Evolutionary conservation across 305 asterid species (phyloP).

Genomic region (Ajuga reptans): DNA sequence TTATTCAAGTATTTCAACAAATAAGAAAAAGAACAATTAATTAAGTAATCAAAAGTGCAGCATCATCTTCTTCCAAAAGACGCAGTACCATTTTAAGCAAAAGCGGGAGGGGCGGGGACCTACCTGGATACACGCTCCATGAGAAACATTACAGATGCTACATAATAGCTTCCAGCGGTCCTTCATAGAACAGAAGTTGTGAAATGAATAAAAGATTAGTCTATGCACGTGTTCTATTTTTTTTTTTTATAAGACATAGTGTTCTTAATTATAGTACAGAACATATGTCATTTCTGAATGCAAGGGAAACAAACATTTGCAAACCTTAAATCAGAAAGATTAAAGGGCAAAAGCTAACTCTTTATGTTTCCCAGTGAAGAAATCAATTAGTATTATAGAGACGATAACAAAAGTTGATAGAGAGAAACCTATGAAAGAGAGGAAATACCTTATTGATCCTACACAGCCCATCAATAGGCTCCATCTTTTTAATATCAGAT

Average conservation of each 20-base stretch:
- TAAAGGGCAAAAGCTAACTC: background rate
- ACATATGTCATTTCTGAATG: constrained; percentile 9
- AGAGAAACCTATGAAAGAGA: constrained; percentile 18
- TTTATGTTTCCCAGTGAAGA: constrained; percentile 10
- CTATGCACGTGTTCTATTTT: too few species aligned
- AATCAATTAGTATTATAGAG: background rate
- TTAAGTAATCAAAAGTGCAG: background rate
- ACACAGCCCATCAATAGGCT: constrained; percentile 88
- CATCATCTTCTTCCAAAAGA: background rate
- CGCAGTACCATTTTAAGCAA: constrained; percentile 1
- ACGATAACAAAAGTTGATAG: constrained; percentile 1
- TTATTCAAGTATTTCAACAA: background rate
- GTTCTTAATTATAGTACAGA: background rate
- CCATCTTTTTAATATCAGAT: constrained; percentile 89
- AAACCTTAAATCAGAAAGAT: constrained; percentile 6
- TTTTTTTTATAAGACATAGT: too few species aligned
- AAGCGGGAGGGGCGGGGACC: background rate
- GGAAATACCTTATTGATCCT: constrained; percentile 74
- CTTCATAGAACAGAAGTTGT: constrained; percentile 32
- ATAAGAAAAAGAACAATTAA: background rate
- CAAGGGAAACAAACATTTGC: constrained; percentile 1
- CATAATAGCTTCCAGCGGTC: constrained; percentile 98
- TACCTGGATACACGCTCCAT: constrained; percentile 99
- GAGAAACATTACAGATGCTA: constrained; percentile 86
- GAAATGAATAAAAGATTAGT: constrained; percentile 10